Percentiles rank a stretch among this genome's conserved stretches.
Conservation (phyloP, 306 rosid genomes). For the Luffa acutangula region DNA sequence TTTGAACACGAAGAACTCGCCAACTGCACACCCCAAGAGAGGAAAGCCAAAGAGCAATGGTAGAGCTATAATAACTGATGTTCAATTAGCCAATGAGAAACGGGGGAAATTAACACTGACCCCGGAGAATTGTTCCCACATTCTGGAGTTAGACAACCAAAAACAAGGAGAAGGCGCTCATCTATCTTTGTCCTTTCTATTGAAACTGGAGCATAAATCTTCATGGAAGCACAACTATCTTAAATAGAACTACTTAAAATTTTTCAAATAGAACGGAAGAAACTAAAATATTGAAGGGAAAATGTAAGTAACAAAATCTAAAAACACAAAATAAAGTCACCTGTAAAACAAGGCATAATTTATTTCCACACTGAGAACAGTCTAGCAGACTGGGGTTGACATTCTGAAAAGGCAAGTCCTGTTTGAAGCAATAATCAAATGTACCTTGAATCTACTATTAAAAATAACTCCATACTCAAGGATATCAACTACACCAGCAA, state of each 20-base stretch:
- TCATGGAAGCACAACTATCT: background rate
- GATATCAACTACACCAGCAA: background rate
- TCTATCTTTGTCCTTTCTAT: constrained; percentile 16
- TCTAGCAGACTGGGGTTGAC: constrained; percentile 30
- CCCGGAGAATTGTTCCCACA: constrained; percentile 44
- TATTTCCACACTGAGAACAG: constrained; percentile 40
- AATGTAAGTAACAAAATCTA: background rate
- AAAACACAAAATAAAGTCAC: constrained; percentile 12
- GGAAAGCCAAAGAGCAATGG: background rate
- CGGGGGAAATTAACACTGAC: constrained; percentile 11
- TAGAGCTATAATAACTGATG: background rate
- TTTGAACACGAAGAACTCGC: constrained; percentile 74
- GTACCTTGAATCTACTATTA: background rate
- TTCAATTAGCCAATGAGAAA: background rate
- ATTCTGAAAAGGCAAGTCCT: constrained; percentile 66
- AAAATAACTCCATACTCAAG: background rate
- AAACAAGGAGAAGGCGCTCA: constrained; percentile 54
- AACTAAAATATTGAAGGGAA: background rate
- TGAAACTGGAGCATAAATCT: constrained; percentile 69
- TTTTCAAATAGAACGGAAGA: background rate
- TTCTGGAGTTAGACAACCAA: constrained; percentile 47
- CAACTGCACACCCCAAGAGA: constrained; percentile 24
- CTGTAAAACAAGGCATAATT: constrained; percentile 57
- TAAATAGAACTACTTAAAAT: background rate
- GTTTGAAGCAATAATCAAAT: background rate